Evolutionary conservation across 371 early-diverging fungal species (phyloP).

Genomic region (Circinella minor): DNA sequence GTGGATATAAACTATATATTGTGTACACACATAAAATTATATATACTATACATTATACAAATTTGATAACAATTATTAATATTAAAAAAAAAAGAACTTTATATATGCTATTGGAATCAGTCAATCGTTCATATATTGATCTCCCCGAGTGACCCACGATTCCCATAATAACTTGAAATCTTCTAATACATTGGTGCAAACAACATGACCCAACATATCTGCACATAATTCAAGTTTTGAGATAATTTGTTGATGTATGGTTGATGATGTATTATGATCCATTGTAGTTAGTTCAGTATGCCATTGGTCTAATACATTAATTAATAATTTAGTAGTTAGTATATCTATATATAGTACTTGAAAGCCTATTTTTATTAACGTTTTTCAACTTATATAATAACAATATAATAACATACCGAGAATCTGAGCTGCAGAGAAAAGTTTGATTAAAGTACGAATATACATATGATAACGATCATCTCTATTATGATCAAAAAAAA

Average conservation of each 20-base stretch:
- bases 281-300: not conserved
- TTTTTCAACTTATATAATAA: too few relatives aligned
- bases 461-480: conserved; percentile 16
- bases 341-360: not conserved
- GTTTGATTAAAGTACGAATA: conserved; percentile 15
- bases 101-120: not conserved
- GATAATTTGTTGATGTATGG: conserved; percentile 6
- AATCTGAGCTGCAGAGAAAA: conserved; percentile 10
- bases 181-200: conserved; percentile 2
- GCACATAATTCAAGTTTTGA: conserved; percentile 9
- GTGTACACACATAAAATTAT: too few relatives aligned
- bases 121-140: conserved; percentile 8
- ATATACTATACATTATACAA: too few relatives aligned
- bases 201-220: conserved; percentile 12
- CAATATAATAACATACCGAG: not conserved
- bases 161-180: conserved; percentile 12
- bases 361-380: too few relatives aligned
- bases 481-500: not conserved
- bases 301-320: not conserved
- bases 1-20: too few relatives aligned
- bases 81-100: too few relatives aligned
- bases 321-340: not conserved
- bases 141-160: not conserved
- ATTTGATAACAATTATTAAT: too few relatives aligned
- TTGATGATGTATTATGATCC: not conserved